Percentiles rank a stretch among this genome's conserved stretches.
Conservation (phyloP, 495 filamentous ascomycete species). For the Entonaema liquescens region DNA sequence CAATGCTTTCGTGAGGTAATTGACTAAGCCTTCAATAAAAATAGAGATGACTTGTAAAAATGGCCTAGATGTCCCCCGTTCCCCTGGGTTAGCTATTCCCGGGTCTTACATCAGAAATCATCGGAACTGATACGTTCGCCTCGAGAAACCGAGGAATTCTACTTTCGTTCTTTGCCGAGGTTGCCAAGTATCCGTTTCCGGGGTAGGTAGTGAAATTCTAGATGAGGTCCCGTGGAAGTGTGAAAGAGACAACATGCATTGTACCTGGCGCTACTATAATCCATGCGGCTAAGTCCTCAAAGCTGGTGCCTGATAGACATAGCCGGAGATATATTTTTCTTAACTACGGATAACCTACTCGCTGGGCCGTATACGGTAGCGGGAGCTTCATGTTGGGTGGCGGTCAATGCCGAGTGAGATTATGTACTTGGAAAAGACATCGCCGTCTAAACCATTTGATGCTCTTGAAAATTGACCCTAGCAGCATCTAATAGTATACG, state of each 20-base stretch:
- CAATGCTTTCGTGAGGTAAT: background rate
- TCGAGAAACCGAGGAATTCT: background rate
- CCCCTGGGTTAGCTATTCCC: slow-evolving; percentile 26
- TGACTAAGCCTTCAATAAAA: slow-evolving; percentile 15
- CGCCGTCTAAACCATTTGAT: background rate
- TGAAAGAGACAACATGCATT: background rate
- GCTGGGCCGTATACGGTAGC: background rate
- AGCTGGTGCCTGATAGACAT: background rate
- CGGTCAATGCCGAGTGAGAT: background rate
- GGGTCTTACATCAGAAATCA: slow-evolving; percentile 28
- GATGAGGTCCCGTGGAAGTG: background rate
- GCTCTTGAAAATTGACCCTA: background rate
- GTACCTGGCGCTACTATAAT: background rate
- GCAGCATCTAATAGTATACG: background rate
- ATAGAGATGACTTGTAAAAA: slow-evolving; percentile 3
- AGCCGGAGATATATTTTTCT: background rate
- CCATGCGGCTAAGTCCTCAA: background rate
- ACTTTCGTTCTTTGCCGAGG: background rate
- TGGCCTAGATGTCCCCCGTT: background rate
- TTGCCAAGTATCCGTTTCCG: background rate
- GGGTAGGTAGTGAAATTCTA: background rate
- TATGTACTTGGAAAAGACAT: background rate
- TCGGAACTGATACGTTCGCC: background rate
- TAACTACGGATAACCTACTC: background rate
- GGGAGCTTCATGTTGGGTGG: background rate